Evolutionary conservation across 192 early-diverging fungal genomes (phyloP), one percentile per base, ranked within the genome.

Genomic region (Backusella australiensis): DNA sequence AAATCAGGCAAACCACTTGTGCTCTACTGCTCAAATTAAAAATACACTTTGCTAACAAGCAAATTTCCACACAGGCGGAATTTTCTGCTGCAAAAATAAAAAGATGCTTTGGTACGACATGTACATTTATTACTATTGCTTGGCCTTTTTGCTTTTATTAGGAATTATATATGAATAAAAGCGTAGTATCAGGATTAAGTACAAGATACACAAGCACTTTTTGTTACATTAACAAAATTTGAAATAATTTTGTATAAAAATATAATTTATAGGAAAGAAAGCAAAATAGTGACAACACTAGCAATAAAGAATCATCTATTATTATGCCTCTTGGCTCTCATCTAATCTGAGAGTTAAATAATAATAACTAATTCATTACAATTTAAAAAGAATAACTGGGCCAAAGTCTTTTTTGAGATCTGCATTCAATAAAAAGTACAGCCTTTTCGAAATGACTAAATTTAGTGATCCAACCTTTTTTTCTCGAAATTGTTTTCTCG

Each of bases 1-100:
- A 38, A 69, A 69, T 69, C 68, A 26, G 68, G 38, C n/a, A 69
- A 69, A 35, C 23, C 23, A 38, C 68, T 69, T 69, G 68, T 69
- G 68, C 11, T 39, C n/a, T 38, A 69, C 68, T 69, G 68, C 68
- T 69, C 35, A 41, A 69, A 41, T 38, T 67, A 38, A 35, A 69
- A 39, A 23, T 14, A 69, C 34, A 69, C n/a, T 39, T 67, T 49
- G 15, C 38, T 69, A 41, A 38, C 15, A 36, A 41, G 68, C 12
- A 41, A 36, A 12, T 39, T 69, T 69, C 21, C 38, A 69, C 19
- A 41, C 4, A 11, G 11, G 36, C 36, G 68, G 68, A 38, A 23
- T 39, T 69, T 68, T 35, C 9, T 67, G 66, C 68, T 39, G 36
- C 68, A 67, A 67, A 67, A 35, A 67, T 14, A n/a, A 34, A 36